Conservation (phyloP, 2,329 filamentous ascomycete genomes). For the Botrytis fabae region DNA sequence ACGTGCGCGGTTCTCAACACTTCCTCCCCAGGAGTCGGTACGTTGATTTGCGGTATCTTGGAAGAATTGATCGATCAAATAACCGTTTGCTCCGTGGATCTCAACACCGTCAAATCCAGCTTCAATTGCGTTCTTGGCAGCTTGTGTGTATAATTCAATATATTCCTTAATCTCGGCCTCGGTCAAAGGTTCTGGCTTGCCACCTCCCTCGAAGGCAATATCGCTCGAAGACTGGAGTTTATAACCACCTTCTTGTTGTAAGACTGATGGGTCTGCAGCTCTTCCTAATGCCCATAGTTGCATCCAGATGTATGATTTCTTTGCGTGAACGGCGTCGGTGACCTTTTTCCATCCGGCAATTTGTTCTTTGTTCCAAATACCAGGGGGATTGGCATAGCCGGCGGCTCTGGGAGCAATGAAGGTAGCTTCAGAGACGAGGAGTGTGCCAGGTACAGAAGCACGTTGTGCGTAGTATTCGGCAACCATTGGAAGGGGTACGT, state of each 20-base stretch:
- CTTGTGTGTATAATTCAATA: conserved; percentile 42
- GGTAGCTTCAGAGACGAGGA: conserved; percentile 58
- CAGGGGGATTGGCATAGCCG: conserved; percentile 53
- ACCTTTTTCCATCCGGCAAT: conserved; percentile 58
- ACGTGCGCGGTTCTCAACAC: conserved; percentile 51
- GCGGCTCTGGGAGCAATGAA: conserved; percentile 49
- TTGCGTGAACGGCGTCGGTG: conserved; percentile 59
- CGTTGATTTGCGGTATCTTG: conserved; percentile 52
- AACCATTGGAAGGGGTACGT: conserved; percentile 48
- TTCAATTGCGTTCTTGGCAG: conserved; percentile 50
- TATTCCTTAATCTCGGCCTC: conserved; percentile 42
- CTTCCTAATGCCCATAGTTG: conserved; percentile 64
- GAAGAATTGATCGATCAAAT: conserved; percentile 40
- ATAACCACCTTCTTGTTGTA: conserved; percentile 33
- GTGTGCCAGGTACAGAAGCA: conserved; percentile 50
- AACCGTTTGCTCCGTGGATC: conserved; percentile 41
- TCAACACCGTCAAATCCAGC: conserved; percentile 57
- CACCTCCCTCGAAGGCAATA: conserved; percentile 31
- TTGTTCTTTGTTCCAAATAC: conserved; percentile 55
- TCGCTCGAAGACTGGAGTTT: conserved; percentile 32
- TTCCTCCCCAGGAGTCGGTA: conserved; percentile 54
- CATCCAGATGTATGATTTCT: conserved; percentile 56
- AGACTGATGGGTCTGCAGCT: conserved; percentile 28
- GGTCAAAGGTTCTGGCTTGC: conserved; percentile 41
- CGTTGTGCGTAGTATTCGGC: conserved; percentile 57